phyloP scores from a whole-genome alignment of 1,284 basidiomycete species.

The Gomphus bonarii region DNA sequence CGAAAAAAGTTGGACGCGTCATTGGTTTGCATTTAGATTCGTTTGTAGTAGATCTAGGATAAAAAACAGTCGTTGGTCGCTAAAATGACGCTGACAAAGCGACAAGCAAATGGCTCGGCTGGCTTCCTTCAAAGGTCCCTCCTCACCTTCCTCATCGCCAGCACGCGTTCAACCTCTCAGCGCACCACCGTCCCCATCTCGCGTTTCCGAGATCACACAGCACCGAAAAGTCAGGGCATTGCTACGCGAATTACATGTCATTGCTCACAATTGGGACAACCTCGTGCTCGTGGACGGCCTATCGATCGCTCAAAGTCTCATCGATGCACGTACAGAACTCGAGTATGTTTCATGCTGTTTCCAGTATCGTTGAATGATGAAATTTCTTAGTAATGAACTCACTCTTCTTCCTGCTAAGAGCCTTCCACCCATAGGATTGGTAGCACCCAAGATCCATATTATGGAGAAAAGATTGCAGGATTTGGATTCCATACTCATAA shows the following conservation, averaged over 20 bases:
- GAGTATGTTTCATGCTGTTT: constrained; percentile 39
- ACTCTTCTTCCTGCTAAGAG: constrained; percentile 37
- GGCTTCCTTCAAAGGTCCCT: constrained; percentile 67
- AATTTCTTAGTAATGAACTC: constrained; percentile 46
- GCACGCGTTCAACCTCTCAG: constrained; percentile 30
- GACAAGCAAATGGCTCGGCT: constrained; percentile 30
- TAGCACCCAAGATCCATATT: constrained; percentile 48
- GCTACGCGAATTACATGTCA: constrained; percentile 50
- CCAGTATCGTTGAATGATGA: neutral
- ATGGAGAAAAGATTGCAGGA: constrained; percentile 57
- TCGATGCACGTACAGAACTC: constrained; percentile 67
- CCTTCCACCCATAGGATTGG: constrained; percentile 44
- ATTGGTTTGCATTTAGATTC: constrained; percentile 27
- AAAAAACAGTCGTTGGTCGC: neutral
- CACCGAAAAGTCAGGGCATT: constrained; percentile 58
- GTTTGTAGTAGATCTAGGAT: neutral
- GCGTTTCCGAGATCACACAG: constrained; percentile 51
- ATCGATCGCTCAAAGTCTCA: constrained; percentile 48
- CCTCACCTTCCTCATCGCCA: constrained; percentile 59
- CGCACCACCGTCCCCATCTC: constrained; percentile 42
- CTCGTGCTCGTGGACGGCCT: constrained; percentile 66
- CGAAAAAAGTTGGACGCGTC: constrained; percentile 44
- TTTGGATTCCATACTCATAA: constrained; percentile 46
- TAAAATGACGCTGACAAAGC: neutral
- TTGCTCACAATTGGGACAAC: constrained; percentile 65